Evolutionary conservation across 805 yeast species (phyloP), one percentile per base, ranked within the genome.

Genomic region (Candida orba): DNA sequence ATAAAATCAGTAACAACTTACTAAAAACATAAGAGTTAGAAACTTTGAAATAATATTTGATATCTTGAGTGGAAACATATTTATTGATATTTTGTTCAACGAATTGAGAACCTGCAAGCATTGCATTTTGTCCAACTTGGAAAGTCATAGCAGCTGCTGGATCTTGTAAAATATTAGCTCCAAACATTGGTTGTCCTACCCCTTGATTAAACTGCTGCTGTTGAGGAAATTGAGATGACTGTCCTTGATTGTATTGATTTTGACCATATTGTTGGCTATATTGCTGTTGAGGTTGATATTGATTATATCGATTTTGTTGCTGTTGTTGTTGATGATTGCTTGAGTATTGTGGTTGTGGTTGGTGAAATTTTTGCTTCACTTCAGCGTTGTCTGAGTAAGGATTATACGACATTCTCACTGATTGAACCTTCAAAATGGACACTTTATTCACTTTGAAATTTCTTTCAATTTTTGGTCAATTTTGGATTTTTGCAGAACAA

Each of bases 31-130:
- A 95, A 6, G 79, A 69, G 62, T 91, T 95, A 38, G 95, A 83
- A 17, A 93, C 96, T 64, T 86, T 87, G 71, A 93, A 95, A 64
- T 90, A 90, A 66, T 81, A 85, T 51, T 88, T 81, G 53, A 93
- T 65, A 43, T 84, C 81, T 15, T 73, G 63, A 23, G 73, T 64
- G 15, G 71, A 63, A 25, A 75, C 70, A 49, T 71, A 72, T 50
- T 68, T 69, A 44, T 74, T 73, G 43, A 79, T 58, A 48, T 71
- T 68, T 48, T 81, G 81, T 52, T 85, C 85, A 60, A 88, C 63
- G 63, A 84, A 85, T 49, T 81, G 82, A 53, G 85, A 86, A 22
- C 93, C 87, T 27, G 87, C 84, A 51, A 78, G 76, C 46, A 93
- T 75, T 1, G 97, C 96, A 42, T 77, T 76, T 56, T 86, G 84